Evolutionary conservation across 2,329 filamentous ascomycete genomes (phyloP).

Genomic region (Colletotrichum lentis): DNA sequence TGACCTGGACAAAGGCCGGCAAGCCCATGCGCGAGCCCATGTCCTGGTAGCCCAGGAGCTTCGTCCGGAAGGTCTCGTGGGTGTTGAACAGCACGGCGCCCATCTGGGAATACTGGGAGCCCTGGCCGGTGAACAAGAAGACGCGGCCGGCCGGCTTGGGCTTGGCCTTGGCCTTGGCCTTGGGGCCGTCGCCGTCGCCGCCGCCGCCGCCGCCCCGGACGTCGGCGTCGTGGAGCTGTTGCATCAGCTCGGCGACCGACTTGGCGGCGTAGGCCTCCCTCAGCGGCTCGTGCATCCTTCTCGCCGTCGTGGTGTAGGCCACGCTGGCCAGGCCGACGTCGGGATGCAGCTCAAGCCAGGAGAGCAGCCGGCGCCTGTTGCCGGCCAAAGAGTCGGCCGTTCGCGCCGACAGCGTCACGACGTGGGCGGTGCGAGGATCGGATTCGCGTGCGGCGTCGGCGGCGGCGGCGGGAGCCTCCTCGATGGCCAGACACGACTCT

Average conservation of each 20-base stretch:
- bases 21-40: neutral
- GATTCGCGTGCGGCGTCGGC: too few species aligned
- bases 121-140: neutral
- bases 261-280: neutral
- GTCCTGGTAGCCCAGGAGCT: neutral
- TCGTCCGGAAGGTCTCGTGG: neutral
- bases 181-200: too few species aligned
- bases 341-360: constrained; percentile 53
- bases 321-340: constrained; percentile 53
- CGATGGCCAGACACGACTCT: neutral
- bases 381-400: neutral
- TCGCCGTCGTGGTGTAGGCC: constrained; percentile 60
- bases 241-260: neutral
- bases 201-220: neutral
- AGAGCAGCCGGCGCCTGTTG: constrained; percentile 7
- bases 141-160: neutral
- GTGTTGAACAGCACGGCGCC: neutral
- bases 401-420: constrained; percentile 4
- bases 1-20: neutral
- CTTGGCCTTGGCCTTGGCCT: too few species aligned
- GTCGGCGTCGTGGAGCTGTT: neutral
- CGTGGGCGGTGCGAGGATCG: constrained; percentile 47
- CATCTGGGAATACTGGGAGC: neutral
- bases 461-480: too few species aligned
- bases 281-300: neutral